Conservation (phyloP, 495 filamentous ascomycete genomes). For the Emericellopsis terricola region DNA sequence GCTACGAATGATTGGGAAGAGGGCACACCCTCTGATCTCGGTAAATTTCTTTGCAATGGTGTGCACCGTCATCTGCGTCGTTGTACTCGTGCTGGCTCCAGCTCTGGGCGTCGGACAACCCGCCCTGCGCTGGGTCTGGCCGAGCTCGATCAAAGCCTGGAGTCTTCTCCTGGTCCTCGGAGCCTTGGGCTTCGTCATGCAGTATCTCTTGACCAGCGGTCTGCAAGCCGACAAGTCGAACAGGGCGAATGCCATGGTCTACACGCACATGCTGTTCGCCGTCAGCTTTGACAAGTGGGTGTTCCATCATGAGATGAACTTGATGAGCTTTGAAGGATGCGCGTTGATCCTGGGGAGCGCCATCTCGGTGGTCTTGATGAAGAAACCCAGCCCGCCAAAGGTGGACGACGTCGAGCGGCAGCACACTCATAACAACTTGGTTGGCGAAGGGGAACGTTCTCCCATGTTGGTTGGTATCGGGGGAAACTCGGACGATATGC, state of each 20-base stretch:
- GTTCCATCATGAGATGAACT: conserved; percentile 51
- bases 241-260: conserved; percentile 75
- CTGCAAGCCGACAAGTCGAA: conserved; percentile 47
- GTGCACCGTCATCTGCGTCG: conserved; percentile 45
- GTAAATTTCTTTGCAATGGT: conserved; percentile 73
- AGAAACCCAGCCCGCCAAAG: conserved; percentile 11
- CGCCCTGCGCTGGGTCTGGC: conserved; percentile 42
- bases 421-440: not conserved
- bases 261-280: conserved; percentile 86
- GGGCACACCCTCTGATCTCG: conserved; percentile 67
- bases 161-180: conserved; percentile 48
- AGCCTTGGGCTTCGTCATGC: conserved; percentile 64
- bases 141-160: conserved; percentile 48
- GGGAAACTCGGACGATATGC: not conserved
- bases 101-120: conserved; percentile 25
- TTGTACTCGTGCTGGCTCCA: conserved; percentile 35
- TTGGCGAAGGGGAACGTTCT: conserved; percentile 8
- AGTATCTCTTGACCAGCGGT: conserved; percentile 73
- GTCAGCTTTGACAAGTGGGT: conserved; percentile 63
- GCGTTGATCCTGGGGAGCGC: conserved; percentile 66
- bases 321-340: conserved; percentile 52
- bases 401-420: conserved; percentile 4
- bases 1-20: conserved; percentile 69
- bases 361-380: conserved; percentile 53
- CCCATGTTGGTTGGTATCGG: conserved; percentile 4